Base-by-base conservation (phyloP, 345 rosid genomes). In the Litchi chinensis region DNA sequence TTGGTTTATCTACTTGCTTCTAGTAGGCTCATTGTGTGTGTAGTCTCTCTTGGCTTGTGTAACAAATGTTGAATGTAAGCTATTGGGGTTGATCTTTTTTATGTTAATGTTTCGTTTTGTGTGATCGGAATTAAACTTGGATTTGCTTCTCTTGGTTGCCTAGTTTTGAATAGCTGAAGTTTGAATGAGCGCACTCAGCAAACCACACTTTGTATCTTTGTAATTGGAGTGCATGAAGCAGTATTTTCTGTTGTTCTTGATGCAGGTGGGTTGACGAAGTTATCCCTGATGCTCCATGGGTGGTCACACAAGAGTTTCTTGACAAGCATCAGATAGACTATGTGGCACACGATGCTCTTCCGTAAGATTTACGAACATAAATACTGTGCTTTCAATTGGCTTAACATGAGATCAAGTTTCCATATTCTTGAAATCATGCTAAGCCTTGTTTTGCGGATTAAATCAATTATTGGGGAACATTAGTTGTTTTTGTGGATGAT, bases 271-370 rank as follows among this genome's bases (percentile, higher is more conserved):
- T 90, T 15, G 93, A 91, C 76, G 95, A 91, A 85, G 95, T 91
- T 37, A 90, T 91, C 37, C 89, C 92, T 68, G 90, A 91, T 84
- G 95, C 95, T 3, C 95, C 95, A 32, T 90, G 95, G 95, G 93
- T 91, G 79, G 73, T 90, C 67, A 85, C 87, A 0, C 80, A 74
- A 57, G 95, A 88, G 80, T 91, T 91, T 80, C 89, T 91, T 11
- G 90, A 91, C 82, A 87, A 90, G 59, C 92, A 91, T 82, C 52
- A 80, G 44, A 88, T 91, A 4, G 95, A 90, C 65, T 90, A 87
- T 63, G 93, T 91, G 66, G 93, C 93, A n/a, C 91, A 90, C 8
- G 93, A 88, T 67, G 78, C 92, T 79, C 92, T 91, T 68, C 93
- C 93, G 92, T 90, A 88, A 83, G 88, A 68, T 24, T 76, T 32